phyloP scores from a whole-genome alignment of 2,329 filamentous ascomycete genomes.

The Aaosphaeria arxii region DNA sequence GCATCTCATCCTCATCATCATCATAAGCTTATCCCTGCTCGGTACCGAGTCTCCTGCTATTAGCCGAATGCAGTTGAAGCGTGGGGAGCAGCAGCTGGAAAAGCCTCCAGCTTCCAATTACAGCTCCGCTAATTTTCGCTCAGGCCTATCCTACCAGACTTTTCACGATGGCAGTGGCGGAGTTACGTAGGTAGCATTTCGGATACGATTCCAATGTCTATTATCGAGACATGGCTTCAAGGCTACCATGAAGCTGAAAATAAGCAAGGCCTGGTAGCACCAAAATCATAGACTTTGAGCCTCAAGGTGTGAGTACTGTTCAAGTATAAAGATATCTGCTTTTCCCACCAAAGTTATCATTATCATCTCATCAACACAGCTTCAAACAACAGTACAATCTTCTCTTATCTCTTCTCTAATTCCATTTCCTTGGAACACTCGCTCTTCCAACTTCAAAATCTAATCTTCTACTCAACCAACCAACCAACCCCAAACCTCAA shows the following conservation, averaged over 20 bases:
- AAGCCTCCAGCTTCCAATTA: background rate
- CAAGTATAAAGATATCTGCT: background rate
- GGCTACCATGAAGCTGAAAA: background rate
- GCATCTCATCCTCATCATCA: too few relatives aligned
- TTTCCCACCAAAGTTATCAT: background rate
- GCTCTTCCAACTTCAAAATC: background rate
- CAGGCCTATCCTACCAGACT: too few relatives aligned
- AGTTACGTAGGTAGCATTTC: background rate
- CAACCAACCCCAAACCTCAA: background rate
- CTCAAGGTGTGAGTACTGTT: background rate
- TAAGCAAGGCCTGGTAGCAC: background rate
- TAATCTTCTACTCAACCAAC: background rate
- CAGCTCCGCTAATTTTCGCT: too few relatives aligned
- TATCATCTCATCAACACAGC: background rate
- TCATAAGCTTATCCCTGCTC: background rate
- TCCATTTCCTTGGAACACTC: background rate
- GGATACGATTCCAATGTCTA: background rate
- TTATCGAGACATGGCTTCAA: background rate
- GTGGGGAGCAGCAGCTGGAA: background rate
- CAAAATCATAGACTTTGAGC: background rate
- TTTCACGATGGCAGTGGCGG: background rate
- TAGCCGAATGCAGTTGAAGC: background rate
- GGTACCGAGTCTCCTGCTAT: background rate
- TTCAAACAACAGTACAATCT: background rate
- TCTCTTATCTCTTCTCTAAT: background rate